Percentiles rank a stretch among this genome's conserved stretches.
These are phyloP conservation scores for Triglochin maritima DNA, from an alignment of 106 monocot genomes.

Conservation along the genomic window DNA sequence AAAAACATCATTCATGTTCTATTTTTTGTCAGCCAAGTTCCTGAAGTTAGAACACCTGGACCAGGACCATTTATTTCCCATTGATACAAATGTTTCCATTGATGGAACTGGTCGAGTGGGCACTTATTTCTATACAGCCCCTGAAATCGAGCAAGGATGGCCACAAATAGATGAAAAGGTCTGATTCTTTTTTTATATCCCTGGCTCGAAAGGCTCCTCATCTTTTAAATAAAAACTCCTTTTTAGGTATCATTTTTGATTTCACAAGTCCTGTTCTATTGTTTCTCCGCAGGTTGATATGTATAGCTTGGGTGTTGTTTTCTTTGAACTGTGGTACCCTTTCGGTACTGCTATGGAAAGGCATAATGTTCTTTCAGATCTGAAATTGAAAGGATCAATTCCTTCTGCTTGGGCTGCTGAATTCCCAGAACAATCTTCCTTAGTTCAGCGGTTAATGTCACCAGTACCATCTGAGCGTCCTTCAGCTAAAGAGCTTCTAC, in stretches of 20 bases:
- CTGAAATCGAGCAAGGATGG: conserved; percentile 94
- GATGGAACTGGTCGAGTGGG: conserved; percentile 99
- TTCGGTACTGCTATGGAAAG: conserved; percentile 94
- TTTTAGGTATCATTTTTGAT: background rate
- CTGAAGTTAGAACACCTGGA: conserved; percentile 80
- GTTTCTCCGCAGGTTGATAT: conserved; percentile 65
- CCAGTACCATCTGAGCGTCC: conserved; percentile 74
- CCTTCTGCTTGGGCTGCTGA: conserved; percentile 58
- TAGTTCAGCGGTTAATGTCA: conserved; percentile 63
- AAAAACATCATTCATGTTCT: too few species aligned
- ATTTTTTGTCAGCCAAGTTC: conserved; percentile 59
- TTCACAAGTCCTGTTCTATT: conserved; percentile 1
- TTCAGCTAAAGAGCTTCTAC: conserved; percentile 66
- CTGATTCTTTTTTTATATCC: background rate
- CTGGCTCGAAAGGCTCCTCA: too few species aligned
- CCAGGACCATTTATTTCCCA: conserved; percentile 53
- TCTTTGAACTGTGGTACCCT: conserved; percentile 98
- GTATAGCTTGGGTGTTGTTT: conserved; percentile 97
- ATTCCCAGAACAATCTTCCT: conserved; percentile 50
- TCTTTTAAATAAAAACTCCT: background rate
- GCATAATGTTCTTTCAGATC: conserved; percentile 75
- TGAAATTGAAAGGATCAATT: conserved; percentile 62
- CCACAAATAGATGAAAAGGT: conserved; percentile 99
- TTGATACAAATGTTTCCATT: conserved; percentile 58
- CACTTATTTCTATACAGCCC: conserved; percentile 97